These are phyloP conservation scores for Monosporascus ibericus DNA, from an alignment of 2,329 filamentous ascomycete species.

Conservation along the genomic window DNA sequence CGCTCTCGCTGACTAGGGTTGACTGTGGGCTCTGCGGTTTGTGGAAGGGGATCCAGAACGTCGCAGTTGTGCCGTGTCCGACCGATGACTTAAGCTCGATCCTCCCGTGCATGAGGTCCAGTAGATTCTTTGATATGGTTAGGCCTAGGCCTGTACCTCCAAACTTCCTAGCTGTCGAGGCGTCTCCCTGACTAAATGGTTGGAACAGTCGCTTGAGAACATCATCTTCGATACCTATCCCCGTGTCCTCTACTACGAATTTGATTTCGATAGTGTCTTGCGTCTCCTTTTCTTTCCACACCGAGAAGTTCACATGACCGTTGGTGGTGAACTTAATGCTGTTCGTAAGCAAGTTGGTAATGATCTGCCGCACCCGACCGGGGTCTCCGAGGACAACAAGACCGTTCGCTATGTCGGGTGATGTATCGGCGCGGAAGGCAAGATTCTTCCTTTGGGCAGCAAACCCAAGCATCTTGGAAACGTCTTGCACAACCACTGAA, in stretches of 20 bases:
- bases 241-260: constrained; percentile 71
- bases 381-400: constrained; percentile 83
- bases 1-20: constrained; percentile 53
- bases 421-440: constrained; percentile 61
- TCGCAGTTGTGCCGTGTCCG: constrained; percentile 65
- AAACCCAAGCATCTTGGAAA: constrained; percentile 82
- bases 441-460: constrained; percentile 76
- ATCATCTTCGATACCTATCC: constrained; percentile 76
- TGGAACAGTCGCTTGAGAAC: constrained; percentile 68
- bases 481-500: constrained; percentile 67
- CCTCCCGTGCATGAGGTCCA: constrained; percentile 73
- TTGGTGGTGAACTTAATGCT: constrained; percentile 69
- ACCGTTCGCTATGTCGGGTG: constrained; percentile 55
- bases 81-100: constrained; percentile 64
- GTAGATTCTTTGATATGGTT: constrained; percentile 74
- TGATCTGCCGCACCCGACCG: constrained; percentile 74
- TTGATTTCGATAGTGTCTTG: constrained; percentile 59
- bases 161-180: constrained; percentile 72
- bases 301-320: constrained; percentile 61
- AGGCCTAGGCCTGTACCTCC: constrained; percentile 73
- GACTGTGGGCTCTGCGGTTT: constrained; percentile 51
- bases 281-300: constrained; percentile 58
- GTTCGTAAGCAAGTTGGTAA: constrained; percentile 73
- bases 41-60: constrained; percentile 71
- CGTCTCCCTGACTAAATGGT: constrained; percentile 77